Percentiles rank a stretch among this genome's conserved stretches.
Conservation (phyloP, 2,329 filamentous ascomycete species). For the Calonectria ilicicola region DNA sequence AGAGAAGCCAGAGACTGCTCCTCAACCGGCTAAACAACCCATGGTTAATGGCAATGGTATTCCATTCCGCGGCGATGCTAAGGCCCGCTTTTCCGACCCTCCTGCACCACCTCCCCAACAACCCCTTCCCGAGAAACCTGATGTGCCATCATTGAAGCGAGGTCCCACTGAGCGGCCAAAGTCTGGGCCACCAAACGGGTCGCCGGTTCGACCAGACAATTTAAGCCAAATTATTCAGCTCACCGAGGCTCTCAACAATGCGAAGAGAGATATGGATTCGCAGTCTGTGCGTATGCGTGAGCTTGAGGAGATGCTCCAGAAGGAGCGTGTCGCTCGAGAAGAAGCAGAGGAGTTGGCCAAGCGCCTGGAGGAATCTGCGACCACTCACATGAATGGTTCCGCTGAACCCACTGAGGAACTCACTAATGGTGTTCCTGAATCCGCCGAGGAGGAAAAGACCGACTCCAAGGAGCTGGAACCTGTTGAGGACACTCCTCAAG, state of each 20-base stretch:
- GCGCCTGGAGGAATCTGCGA: constrained; percentile 70
- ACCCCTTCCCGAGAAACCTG: constrained; percentile 92
- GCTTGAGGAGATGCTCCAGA: constrained; percentile 78
- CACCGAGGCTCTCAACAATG: constrained; percentile 84
- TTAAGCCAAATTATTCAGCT: constrained; percentile 83
- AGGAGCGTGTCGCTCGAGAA: constrained; percentile 85
- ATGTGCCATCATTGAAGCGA: constrained; percentile 80
- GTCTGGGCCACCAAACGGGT: constrained; percentile 62
- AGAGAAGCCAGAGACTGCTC: constrained; percentile 60
- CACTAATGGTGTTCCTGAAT: constrained; percentile 20
- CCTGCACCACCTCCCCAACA: constrained; percentile 94
- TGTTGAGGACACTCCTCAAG: constrained; percentile 46
- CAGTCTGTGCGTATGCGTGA: constrained; percentile 84
- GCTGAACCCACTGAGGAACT: constrained; percentile 35
- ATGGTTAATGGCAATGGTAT: constrained; percentile 64
- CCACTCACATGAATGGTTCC: constrained; percentile 45
- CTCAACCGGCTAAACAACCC: constrained; percentile 61
- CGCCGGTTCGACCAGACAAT: constrained; percentile 70
- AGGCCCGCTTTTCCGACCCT: constrained; percentile 90
- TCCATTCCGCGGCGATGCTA: constrained; percentile 77
- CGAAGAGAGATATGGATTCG: constrained; percentile 88
- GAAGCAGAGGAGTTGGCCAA: constrained; percentile 86
- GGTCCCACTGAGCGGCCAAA: constrained; percentile 81
- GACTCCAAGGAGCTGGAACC: constrained; percentile 40
- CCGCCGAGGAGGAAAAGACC: constrained; percentile 34